Evolutionary conservation across 352 stramenopile genomes (phyloP), one percentile per base, ranked within the genome.

Genomic region (Phytophthora lateralis): DNA sequence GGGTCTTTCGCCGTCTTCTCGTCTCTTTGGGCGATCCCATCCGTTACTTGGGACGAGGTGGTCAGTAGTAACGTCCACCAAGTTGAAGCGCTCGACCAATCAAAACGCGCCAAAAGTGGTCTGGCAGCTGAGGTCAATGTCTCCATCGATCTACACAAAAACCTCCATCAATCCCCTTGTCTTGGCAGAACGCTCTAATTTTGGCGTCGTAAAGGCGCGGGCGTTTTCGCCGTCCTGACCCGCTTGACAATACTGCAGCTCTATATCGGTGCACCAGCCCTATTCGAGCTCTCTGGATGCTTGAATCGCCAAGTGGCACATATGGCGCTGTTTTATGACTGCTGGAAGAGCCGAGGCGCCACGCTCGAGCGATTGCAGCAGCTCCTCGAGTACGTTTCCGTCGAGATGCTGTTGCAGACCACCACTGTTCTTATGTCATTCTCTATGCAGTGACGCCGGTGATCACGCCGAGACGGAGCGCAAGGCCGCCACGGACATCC

Each of bases 281-380:
- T 38, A 18, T 20, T 32, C 20, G 32, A 20, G 6, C 12, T 43
- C 38, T 42, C 5, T 50, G 6, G 34, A 17, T 29, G 5, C 4
- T 41, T 17, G 8, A 50, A 17, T 46, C 24, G 47, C 45, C 47
- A 62, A 32, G 46, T 10, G 26, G 46, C 47, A 35, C 61, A 53
- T 10, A 85, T 88, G 78, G 78, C 80, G 61, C 73, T 85, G 49
- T 90, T 90, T 57, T 75, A 85, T 20, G 70, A 85, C 26, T 90
- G 78, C 73, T 91, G 82, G 78, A 59, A 70, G 63, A 76, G 44
- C 21, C 72, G 78, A 53, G 52, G 47, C 8, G 50, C 60, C 12
- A 88, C 80, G 41, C 66, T 90, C 3, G 65, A 84, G 3, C 58
- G 73, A 29, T 64, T 90, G 6, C 74, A 88, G 27, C 45, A 66